Conservation (phyloP, 805 yeast species). For the Yamadazyma insecticola region DNA sequence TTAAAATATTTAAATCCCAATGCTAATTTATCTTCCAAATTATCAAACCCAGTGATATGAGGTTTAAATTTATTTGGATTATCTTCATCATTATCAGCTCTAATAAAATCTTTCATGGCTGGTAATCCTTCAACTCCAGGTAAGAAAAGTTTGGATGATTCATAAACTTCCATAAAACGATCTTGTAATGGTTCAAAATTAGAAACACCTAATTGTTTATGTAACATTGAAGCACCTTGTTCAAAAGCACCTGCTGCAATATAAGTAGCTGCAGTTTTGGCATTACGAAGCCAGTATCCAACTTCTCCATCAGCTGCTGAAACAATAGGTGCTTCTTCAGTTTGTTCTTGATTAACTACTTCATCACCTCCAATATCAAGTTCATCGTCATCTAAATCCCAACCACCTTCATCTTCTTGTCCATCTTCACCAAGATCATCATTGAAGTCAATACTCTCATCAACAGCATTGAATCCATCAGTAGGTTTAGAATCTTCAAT, state of each 20-base stretch:
- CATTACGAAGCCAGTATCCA: conserved; percentile 80
- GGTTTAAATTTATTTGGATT: conserved; percentile 51
- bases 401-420: conserved; percentile 63
- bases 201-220: conserved; percentile 83
- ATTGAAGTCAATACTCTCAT: conserved; percentile 21
- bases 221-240: conserved; percentile 87
- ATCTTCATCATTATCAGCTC: conserved; percentile 59
- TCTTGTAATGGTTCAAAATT: conserved; percentile 83
- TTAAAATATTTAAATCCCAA: conserved; percentile 82
- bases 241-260: conserved; percentile 97
- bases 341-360: conserved; percentile 14
- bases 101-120: conserved; percentile 61
- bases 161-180: conserved; percentile 81
- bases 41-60: conserved; percentile 66
- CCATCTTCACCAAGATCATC: conserved; percentile 41
- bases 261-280: conserved; percentile 85
- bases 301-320: conserved; percentile 53
- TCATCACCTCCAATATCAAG: conserved; percentile 60
- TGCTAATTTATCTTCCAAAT: conserved; percentile 54
- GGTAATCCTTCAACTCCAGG: conserved; percentile 74
- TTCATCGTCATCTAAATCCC: conserved; percentile 81
- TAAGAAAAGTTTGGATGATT: conserved; percentile 69
- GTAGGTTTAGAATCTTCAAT: conserved; percentile 33
- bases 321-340: conserved; percentile 7
- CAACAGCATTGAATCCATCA: conserved; percentile 14